Evolutionary conservation across 257 asterid genomes (phyloP), one percentile per base, ranked within the genome.

Genomic region (Eucommia ulmoides): DNA sequence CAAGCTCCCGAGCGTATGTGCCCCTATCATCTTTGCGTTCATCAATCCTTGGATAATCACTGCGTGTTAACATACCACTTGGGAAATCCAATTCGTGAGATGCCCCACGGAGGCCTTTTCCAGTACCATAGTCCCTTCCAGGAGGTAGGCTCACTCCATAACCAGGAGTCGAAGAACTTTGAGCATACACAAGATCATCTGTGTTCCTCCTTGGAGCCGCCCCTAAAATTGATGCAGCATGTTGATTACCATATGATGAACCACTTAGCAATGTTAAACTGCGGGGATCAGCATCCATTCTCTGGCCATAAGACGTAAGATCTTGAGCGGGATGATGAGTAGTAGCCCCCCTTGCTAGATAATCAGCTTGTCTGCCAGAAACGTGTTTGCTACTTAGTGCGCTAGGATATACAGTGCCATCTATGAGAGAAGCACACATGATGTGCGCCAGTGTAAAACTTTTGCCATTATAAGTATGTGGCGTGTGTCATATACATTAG

Each of bases 141-240:
- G 98, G 96, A 54, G 98, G 98, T 66, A 91, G 76, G 77, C 98
- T 91, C 68, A 91, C 96, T 52, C 98, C 98, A 52, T 91, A 91
- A 52, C 96, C 96, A 60, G 96, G 89, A 77, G 78, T 81, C 45
- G 86, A 62, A 51, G 94, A 74, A 66, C 71, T 72, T 57, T 71
- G 93, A 62, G 75, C 65, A 60, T 83, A 83, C 21, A 74, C 55
- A 59, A 68, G 74, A 53, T 89, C 94, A 26, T 91, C 96, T 24
- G 73, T 64, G 42, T 54, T 74, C 70, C 80, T 80, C 42, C 53
- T 85, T 35, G 98, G 96, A 60, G 82, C 92, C 52, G 96, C 88
- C 20, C 98, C 96, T 72, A 86, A 78, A 55, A 85, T 86, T 52
- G 98, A 86, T 54, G 96, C 56, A 65, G 80, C 61, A 22, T 67